Percentiles rank a stretch among this genome's conserved stretches.
Conservation (phyloP, 371 early-diverging fungal species). For the Dentiscutata heterogama region DNA sequence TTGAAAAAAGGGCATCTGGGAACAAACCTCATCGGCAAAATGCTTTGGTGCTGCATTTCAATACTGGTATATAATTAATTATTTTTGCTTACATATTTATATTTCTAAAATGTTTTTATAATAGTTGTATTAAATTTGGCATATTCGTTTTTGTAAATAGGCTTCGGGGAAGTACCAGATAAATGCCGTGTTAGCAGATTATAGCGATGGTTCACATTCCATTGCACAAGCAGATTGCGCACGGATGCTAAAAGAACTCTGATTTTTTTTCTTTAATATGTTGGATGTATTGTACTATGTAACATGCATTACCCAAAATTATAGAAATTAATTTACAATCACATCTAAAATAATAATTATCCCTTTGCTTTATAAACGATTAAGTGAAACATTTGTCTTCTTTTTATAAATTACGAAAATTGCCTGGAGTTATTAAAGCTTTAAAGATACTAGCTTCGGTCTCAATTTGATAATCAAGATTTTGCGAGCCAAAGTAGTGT, state of each 20-base stretch:
- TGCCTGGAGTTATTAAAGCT: too few relatives aligned
- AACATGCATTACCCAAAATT: too few relatives aligned
- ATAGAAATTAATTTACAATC: too few relatives aligned
- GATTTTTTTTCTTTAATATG: not conserved
- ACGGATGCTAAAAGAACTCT: not conserved
- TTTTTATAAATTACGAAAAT: too few relatives aligned
- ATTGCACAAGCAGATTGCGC: not conserved
- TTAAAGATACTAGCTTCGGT: too few relatives aligned
- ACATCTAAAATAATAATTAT: too few relatives aligned
- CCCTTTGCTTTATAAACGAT: too few relatives aligned
- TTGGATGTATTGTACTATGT: too few relatives aligned
- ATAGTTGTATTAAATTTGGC: not conserved
- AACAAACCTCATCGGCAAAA: not conserved
- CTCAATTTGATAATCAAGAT: too few relatives aligned
- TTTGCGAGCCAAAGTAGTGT: too few relatives aligned
- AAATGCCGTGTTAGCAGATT: not conserved
- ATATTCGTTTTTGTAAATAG: not conserved
- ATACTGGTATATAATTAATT: not conserved
- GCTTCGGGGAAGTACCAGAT: not conserved
- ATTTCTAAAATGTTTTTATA: not conserved
- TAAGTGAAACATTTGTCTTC: too few relatives aligned
- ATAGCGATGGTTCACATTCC: not conserved
- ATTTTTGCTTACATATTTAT: too few relatives aligned
- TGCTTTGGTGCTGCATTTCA: conserved; percentile 25
- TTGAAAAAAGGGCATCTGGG: not conserved